Evolutionary conservation across 768 basidiomycete genomes (phyloP), one percentile per base, ranked within the genome.

Genomic region (Mycena epipterygia): DNA sequence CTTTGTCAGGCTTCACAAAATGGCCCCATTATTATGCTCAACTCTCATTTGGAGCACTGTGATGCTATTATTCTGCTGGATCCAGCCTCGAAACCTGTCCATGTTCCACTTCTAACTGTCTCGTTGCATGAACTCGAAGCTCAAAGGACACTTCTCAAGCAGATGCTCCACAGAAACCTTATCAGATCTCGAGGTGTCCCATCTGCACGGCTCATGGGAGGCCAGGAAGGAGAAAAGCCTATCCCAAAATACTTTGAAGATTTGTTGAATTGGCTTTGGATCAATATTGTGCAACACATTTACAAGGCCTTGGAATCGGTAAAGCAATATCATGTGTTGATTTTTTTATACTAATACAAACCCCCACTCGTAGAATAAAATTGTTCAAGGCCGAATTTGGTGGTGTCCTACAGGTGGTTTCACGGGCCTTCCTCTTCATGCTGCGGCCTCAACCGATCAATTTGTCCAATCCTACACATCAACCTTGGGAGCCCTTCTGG

Each of bases 391-490:
- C 6, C 12, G 49, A 25, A 25, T 63, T 25, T 63, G 61, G 61
- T 63, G 61, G 61, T 52, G 48, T 12, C 29, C 29, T 5, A 51
- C 49, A 1, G 61, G 61, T 27, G 61, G 33, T 25, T 63, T 63
- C 21, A 27, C 52, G n/a, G 61, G 61, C 13, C 61, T 63, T 12
- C 61, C 61, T 3, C 33, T 63, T 5, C 61, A 63, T 63, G 61
- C 61, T 11, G 48, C 51, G n/a, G n/a, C 29, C 4, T 32, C 14
- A n/a, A 23, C 42, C 7, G 52, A 53, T 25, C 35, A 39, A 49
- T 63, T 63, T 39, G 30, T 64, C 13, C 52, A 55, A 8, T 76
- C 77, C 29, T 78, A 76, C 67, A 75, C 68, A 29, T 57, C 76
- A n/a, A 66, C 67, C 25, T 32, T 76, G 21, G 33, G 52, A 17